Evolutionary conservation across 2,329 filamentous ascomycete species (phyloP), one percentile per base, ranked within the genome.

Genomic region (Ascochyta fabae): DNA sequence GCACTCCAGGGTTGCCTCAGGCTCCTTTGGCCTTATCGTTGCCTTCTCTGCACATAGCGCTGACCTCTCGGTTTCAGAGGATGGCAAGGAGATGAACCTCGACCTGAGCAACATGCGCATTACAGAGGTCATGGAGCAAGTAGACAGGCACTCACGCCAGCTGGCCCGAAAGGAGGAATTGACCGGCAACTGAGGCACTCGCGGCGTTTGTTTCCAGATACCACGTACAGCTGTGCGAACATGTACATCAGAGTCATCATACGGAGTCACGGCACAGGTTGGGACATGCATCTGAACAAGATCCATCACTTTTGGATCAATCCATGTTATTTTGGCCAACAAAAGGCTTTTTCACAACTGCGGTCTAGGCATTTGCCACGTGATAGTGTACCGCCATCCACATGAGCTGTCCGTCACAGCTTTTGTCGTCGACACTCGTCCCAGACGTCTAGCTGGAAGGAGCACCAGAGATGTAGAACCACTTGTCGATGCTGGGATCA

Each of bases 391-490:
- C 29, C 15, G 15, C 40, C 23, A 40, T 23, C 53, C 43, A 56
- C 24, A 29, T 38, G 6, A 56, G 42, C 29, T 43, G 23, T 23
- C 33, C 38, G 8, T 47, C 36, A 24, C 19, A n/a, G 12, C 39
- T 13, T n/a, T 38, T 33, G 8, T 16, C 8, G 16, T 16, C 36
- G 24, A 31, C 29, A 15, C 26, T 43, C n/a, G 27, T 40, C 26
- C 49, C 53, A 53, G 36, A 61, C 34, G 5, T 60, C 68, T 80
- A 81, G 62, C 72, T 75, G 62, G 79, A 79, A 70, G 92, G 91
- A 75, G 95, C 95, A 80, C 95, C 95, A 78, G 92, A 96, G 81
- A 99, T 99, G 88, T 98, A 99, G 90, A 99, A 99, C 95, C 95
- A 99, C 88, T 99, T 99, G 87, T 99, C 95, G 76, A 98, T 96